These are phyloP conservation scores for Podila epigama DNA, from an alignment of 192 early-diverging fungal species.

Conservation along the genomic window DNA sequence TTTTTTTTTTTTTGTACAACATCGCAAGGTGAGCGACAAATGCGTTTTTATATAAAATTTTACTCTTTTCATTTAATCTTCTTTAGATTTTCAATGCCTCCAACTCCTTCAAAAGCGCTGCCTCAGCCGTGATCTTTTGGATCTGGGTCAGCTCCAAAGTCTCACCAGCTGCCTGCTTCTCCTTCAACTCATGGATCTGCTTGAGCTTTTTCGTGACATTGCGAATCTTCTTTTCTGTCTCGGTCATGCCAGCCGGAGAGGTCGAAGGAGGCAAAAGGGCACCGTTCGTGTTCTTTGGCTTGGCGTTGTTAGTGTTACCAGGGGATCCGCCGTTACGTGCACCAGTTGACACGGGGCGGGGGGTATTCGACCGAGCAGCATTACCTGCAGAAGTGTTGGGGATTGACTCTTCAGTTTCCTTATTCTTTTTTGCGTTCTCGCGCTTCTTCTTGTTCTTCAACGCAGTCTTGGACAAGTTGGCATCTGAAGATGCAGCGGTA, in stretches of 20 bases:
- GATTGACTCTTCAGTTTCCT: constrained; percentile 51
- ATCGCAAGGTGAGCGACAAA: no score
- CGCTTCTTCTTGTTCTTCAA: constrained; percentile 80
- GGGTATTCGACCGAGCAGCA: constrained; percentile 26
- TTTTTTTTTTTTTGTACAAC: not conserved
- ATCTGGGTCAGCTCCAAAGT: constrained; percentile 84
- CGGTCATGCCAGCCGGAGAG: constrained; percentile 53
- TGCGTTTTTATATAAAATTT: not conserved
- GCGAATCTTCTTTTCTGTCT: constrained; percentile 88
- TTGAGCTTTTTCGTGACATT: constrained; percentile 90
- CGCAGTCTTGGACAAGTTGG: constrained; percentile 57
- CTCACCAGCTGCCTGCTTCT: constrained; percentile 78
- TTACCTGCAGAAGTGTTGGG: constrained; percentile 9
- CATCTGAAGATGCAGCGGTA: constrained; percentile 23
- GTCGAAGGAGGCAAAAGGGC: constrained; percentile 32
- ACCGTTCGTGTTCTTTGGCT: constrained; percentile 19
- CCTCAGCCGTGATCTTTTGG: constrained; percentile 73
- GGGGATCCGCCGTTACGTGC: constrained; percentile 11
- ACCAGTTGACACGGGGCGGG: constrained; percentile 21
- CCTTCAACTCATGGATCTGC: constrained; percentile 88
- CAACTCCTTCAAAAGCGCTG: constrained; percentile 65
- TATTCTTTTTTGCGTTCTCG: constrained; percentile 65
- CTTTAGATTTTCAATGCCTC: constrained; percentile 36
- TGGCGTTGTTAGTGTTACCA: constrained; percentile 5
- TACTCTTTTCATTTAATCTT: not conserved